These are phyloP conservation scores for Rhinocladiella similis DNA, from an alignment of 2,329 filamentous ascomycete species.

Conservation along the genomic window DNA sequence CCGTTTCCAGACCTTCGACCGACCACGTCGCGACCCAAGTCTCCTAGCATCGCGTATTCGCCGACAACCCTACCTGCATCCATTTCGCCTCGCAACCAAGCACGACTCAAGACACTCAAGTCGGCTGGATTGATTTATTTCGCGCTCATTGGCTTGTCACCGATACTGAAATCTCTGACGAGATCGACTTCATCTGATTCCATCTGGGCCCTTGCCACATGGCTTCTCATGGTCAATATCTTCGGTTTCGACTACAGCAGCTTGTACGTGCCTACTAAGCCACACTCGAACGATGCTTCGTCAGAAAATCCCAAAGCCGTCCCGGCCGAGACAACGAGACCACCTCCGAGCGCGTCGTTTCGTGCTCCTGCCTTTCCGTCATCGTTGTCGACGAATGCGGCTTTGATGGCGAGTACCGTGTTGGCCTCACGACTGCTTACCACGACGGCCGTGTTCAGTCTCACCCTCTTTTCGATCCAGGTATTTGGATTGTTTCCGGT, in stretches of 20 bases:
- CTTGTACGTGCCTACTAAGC: constrained; percentile 19
- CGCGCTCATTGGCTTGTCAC: constrained; percentile 84
- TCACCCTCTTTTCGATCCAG: constrained; percentile 95
- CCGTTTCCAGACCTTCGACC: constrained; percentile 40
- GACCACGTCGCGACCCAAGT: constrained; percentile 16
- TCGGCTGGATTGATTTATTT: constrained; percentile 92
- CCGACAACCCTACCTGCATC: constrained; percentile 37
- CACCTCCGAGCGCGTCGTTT: constrained; percentile 11
- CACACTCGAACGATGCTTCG: constrained; percentile 1
- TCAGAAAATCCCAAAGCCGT: constrained; percentile 9
- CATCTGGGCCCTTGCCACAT: constrained; percentile 96
- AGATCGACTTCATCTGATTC: constrained; percentile 87
- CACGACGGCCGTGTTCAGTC: constrained; percentile 89
- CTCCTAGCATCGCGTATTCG: constrained; percentile 33
- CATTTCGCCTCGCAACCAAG: constrained; percentile 58
- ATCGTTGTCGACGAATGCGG: constrained; percentile 86
- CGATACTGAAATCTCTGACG: constrained; percentile 95
- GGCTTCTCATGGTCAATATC: constrained; percentile 91
- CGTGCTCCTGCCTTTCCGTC: constrained; percentile 52
- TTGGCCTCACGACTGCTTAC: constrained; percentile 84
- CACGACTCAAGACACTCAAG: constrained; percentile 78
- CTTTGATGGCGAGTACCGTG: constrained; percentile 93
- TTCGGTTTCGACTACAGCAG: constrained; percentile 97
- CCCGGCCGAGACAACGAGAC: constrained; percentile 6
- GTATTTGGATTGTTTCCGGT: constrained; percentile 98